phyloP scores from a whole-genome alignment of 176 grass and related monocot genomes.

The Puccinellia tenuiflora region DNA sequence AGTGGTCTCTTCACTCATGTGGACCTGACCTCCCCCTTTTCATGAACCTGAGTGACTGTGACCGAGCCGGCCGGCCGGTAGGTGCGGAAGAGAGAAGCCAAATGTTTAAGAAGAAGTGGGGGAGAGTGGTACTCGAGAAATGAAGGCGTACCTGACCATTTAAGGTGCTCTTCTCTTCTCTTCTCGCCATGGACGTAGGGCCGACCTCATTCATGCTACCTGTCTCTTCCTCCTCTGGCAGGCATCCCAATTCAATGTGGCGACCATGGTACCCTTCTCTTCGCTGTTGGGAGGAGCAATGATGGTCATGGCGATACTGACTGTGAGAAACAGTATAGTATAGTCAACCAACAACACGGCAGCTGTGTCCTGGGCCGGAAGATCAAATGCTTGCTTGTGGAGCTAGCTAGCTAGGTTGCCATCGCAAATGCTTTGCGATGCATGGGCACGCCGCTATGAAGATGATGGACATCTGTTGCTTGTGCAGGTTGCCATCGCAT shows the following conservation, averaged over 20 bases:
- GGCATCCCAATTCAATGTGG: neutral
- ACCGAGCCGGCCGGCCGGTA: neutral
- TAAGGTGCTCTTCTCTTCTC: neutral
- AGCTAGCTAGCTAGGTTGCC: neutral
- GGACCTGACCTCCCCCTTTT: neutral
- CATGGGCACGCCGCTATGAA: neutral
- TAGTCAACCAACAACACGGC: neutral
- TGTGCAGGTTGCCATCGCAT: slow-evolving; percentile 9
- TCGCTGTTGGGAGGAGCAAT: slow-evolving; percentile 21
- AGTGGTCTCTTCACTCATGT: slow-evolving; percentile 32
- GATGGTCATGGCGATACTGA: slow-evolving; percentile 1
- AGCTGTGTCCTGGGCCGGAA: neutral
- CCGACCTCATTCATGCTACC: slow-evolving; percentile 13
- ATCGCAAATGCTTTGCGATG: slow-evolving; percentile 18
- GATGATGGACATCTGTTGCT: neutral
- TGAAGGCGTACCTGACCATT: slow-evolving; percentile 19
- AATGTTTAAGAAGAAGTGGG: slow-evolving; percentile 19
- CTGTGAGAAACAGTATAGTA: neutral
- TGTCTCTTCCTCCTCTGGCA: slow-evolving; percentile 8
- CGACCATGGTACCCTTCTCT: neutral
- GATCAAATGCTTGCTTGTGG: neutral
- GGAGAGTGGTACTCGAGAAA: slow-evolving; percentile 14
- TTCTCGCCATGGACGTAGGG: neutral
- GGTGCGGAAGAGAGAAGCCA: slow-evolving; percentile 42
- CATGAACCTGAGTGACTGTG: slow-evolving; percentile 10